phyloP scores from a whole-genome alignment of 768 basidiomycete genomes.

The Pilatotrama ljubarskyi region DNA sequence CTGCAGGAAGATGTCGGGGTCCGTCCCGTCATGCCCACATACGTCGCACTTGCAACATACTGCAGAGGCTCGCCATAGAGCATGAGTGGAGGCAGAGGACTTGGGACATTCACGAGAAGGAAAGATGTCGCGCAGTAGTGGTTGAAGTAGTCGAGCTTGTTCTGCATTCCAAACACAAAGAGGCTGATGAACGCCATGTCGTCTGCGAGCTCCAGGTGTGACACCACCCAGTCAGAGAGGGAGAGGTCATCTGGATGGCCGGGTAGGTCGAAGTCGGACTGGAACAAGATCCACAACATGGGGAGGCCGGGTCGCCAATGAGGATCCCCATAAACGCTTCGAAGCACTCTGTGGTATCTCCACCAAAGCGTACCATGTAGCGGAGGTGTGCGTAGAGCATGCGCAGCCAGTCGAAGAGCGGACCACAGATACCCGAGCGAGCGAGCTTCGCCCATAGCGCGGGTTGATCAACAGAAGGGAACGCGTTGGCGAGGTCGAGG shows the following conservation, averaged over 20 bases:
- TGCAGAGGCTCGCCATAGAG: background rate
- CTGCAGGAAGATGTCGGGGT: background rate
- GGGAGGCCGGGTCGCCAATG: conserved; percentile 26
- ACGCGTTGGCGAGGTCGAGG: conserved; percentile 36
- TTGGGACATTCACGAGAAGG: background rate
- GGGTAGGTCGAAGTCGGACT: background rate
- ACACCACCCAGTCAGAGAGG: background rate
- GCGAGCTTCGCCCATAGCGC: conserved; percentile 37
- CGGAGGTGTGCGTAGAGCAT: background rate
- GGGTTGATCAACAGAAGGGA: conserved; percentile 36
- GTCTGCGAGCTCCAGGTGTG: background rate
- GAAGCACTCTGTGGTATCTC: conserved; percentile 7
- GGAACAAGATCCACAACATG: background rate
- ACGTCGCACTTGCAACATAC: background rate
- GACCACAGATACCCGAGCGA: conserved; percentile 21
- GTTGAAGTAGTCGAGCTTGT: background rate
- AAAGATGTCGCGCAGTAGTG: background rate
- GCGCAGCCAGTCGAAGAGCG: conserved; percentile 11
- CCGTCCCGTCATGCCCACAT: background rate
- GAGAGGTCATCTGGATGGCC: background rate
- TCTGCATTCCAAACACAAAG: background rate
- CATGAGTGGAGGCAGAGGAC: background rate
- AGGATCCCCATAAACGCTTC: conserved; percentile 18
- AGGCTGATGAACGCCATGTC: background rate
- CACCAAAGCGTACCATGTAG: conserved; percentile 4